Conservation (phyloP, 2,329 filamentous ascomycete genomes). For the Canariomyces notabilis region DNA sequence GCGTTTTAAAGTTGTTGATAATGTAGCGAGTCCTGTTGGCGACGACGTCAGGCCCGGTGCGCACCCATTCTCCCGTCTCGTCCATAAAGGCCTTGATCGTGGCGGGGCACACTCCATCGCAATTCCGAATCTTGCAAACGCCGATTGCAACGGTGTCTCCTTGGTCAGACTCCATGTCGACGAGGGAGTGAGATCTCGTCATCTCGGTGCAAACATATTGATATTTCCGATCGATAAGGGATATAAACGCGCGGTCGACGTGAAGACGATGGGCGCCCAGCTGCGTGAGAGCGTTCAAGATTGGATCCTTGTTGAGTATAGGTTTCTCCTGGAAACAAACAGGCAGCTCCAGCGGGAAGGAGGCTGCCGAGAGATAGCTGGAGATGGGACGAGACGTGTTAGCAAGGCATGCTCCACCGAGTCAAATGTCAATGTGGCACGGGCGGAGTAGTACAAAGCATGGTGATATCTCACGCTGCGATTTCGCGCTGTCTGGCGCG, state of each 20-base stretch:
- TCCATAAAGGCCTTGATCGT: slow-evolving; percentile 29
- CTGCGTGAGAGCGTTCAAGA: slow-evolving; percentile 38
- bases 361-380: slow-evolving; percentile 23
- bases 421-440: neutral
- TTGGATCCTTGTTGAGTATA: slow-evolving; percentile 22
- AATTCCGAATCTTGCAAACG: slow-evolving; percentile 25
- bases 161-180: slow-evolving; percentile 8
- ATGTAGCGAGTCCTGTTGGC: slow-evolving; percentile 31
- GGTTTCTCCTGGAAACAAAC: slow-evolving; percentile 4
- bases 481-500: slow-evolving; percentile 9
- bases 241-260: slow-evolving; percentile 36
- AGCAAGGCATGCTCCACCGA: neutral
- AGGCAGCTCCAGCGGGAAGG: slow-evolving; percentile 15
- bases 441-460: neutral
- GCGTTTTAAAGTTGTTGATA: slow-evolving; percentile 28
- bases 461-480: slow-evolving; percentile 7
- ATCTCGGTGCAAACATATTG: slow-evolving; percentile 40
- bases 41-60: slow-evolving; percentile 24
- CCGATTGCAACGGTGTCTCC: slow-evolving; percentile 23
- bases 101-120: slow-evolving; percentile 30
- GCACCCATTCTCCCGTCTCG: slow-evolving; percentile 23
- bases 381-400: neutral
- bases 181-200: slow-evolving; percentile 34
- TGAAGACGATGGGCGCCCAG: slow-evolving; percentile 36
- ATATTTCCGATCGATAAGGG: slow-evolving; percentile 37